These are phyloP conservation scores for Magnusiomyces paraingens DNA, from an alignment of 1,139 yeast species.

Conservation along the genomic window DNA sequence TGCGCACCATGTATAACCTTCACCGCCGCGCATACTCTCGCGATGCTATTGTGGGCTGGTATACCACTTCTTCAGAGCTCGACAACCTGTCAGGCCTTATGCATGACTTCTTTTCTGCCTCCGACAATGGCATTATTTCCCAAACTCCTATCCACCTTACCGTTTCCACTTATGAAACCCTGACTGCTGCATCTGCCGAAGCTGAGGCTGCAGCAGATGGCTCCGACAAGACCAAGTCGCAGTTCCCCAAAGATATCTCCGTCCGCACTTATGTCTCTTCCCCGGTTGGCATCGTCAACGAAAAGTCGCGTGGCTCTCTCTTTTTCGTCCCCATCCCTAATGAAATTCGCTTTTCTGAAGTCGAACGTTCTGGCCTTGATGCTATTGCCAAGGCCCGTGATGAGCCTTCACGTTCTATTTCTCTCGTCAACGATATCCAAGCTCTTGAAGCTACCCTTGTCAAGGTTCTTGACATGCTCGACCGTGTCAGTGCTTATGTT, in stretches of 20 bases:
- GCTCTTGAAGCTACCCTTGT: conserved; percentile 51
- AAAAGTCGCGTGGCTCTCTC: conserved; percentile 51
- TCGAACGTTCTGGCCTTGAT: conserved; percentile 42
- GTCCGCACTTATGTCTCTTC: conserved; percentile 71
- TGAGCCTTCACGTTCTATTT: conserved; percentile 33
- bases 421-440: conserved; percentile 39
- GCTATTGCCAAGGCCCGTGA: conserved; percentile 34
- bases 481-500: conserved; percentile 45
- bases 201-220: conserved; percentile 33
- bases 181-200: not conserved
- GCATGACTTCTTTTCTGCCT: conserved; percentile 67
- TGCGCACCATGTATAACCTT: conserved; percentile 63
- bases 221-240: conserved; percentile 23
- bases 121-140: conserved; percentile 59
- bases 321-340: conserved; percentile 76
- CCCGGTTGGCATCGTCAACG: conserved; percentile 53
- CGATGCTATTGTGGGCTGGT: conserved; percentile 83
- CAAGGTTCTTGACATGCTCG: conserved; percentile 53
- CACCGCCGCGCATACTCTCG: conserved; percentile 70
- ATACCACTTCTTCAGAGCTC: conserved; percentile 60
- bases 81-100: conserved; percentile 75
- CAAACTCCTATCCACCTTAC: conserved; percentile 77
- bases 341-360: conserved; percentile 52
- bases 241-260: conserved; percentile 34
- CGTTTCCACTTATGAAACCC: conserved; percentile 25